Base-by-base conservation (phyloP, 768 basidiomycete genomes). In the Kwoniella pini region DNA sequence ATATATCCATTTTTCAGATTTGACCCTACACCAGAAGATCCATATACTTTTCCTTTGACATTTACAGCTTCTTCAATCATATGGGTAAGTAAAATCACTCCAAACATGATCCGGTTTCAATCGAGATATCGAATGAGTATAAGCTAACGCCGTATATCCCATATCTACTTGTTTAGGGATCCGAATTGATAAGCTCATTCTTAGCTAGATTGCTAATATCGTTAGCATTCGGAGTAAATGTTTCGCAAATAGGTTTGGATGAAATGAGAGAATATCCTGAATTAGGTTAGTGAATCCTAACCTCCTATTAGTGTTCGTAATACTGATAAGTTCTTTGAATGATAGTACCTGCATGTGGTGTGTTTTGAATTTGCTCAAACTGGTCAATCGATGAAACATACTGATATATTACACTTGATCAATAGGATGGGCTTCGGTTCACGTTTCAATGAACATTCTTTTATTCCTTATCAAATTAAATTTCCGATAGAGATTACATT, bases 1-100 rank as follows among this genome's bases (percentile, higher is more conserved):
- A 74, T 81, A 54, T 82, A 81, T 64, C 80, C 81, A 3, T 81
- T 80, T 78, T 82, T 82, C 71, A 56, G 71, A 11, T 80, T 82
- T 60, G 68, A 67, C 13, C 69, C 69, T 1, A 70, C 72, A 3
- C 67, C 69, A 3, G 75, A 77, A 39, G 80, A 81, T 55, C 80
- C 80, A 1, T 82, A 82, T 67, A 82, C 79, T 2, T 82, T 80
- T 59, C 69, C 74, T 11, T 65, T 81, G 49, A 82, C 81, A 0
- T 77, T 80, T 45, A 68, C 71, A 13, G 80, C 81, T 4, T 80
- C 79, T 17, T 67, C 72, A 19, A 74, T 78, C 43, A 79, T 82
- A 43, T 79, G 78, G 78, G 77, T 77, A 43, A 62, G 71, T 42
- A 7, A 7, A 19, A 42, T 19, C 19, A 7, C 26, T 22, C 22